Percentiles rank a stretch among this genome's conserved stretches.
These are phyloP conservation scores for Pochonia chlamydosporia DNA, from an alignment of 2,329 filamentous ascomycete species.

Conservation along the genomic window DNA sequence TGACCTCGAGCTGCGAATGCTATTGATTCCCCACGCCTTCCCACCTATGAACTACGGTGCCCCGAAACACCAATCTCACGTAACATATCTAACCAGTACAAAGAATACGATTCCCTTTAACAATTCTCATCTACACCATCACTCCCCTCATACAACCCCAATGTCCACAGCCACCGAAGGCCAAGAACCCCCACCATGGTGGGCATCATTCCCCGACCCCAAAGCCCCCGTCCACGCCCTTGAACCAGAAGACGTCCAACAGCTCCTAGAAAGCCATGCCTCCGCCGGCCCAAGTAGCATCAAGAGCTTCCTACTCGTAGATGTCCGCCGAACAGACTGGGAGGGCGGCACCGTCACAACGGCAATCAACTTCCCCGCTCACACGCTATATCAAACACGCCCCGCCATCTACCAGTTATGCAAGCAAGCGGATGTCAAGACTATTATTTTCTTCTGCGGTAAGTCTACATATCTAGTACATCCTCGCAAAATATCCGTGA, in stretches of 20 bases:
- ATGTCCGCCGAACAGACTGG: slow-evolving; percentile 48
- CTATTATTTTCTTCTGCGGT: slow-evolving; percentile 53
- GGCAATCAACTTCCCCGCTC: slow-evolving; percentile 53
- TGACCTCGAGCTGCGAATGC: neutral
- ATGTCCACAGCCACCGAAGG: neutral
- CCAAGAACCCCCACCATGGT: slow-evolving; percentile 26
- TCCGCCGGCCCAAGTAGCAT: slow-evolving; percentile 19
- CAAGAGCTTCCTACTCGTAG: slow-evolving; percentile 40
- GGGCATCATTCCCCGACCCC: slow-evolving; percentile 37
- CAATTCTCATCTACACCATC: neutral
- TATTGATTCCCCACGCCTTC: neutral
- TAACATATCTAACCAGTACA: too few relatives aligned
- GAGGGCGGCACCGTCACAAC: slow-evolving; percentile 54
- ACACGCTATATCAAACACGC: slow-evolving; percentile 46
- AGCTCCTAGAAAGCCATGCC: slow-evolving; percentile 32
- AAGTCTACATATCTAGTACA: slow-evolving; percentile 8
- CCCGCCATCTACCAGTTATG: slow-evolving; percentile 42
- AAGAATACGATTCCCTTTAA: neutral
- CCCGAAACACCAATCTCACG: too few relatives aligned
- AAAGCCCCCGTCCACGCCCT: slow-evolving; percentile 30
- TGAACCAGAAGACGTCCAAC: slow-evolving; percentile 33
- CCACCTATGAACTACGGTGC: too few relatives aligned
- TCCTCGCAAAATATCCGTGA: neutral
- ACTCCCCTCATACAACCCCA: neutral
- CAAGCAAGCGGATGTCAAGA: slow-evolving; percentile 41